Conservation (phyloP, 1,284 basidiomycete species). For the Cutaneotrichosporon sp. region DNA sequence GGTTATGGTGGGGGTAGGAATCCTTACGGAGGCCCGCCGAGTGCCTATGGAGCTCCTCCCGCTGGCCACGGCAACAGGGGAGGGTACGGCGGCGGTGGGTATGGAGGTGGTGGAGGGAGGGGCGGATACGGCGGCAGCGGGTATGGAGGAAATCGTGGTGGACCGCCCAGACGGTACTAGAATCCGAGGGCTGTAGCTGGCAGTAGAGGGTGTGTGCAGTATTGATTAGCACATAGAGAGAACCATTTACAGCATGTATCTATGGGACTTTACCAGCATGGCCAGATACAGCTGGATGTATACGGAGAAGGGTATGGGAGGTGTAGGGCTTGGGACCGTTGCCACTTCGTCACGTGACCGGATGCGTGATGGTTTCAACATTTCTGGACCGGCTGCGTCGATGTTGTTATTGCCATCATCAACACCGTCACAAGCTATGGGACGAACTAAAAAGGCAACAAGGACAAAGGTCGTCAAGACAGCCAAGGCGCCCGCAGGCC, state of each 20-base stretch:
- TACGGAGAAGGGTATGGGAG: no score
- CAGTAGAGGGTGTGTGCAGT: background rate
- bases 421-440: slow-evolving; percentile 12
- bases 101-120: background rate
- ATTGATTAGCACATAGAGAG: background rate
- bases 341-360: slow-evolving; percentile 4
- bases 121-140: background rate
- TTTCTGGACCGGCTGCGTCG: background rate
- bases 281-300: no score
- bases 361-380: background rate
- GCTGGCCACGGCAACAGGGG: background rate
- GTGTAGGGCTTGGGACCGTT: no score
- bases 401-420: background rate
- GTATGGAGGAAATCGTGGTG: background rate
- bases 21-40: slow-evolving; percentile 20
- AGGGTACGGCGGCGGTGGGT: background rate
- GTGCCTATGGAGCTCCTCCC: background rate
- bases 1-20: slow-evolving; percentile 47
- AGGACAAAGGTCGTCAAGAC: slow-evolving; percentile 1
- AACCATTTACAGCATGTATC: background rate
- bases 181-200: no score
- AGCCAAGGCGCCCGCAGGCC: no score
- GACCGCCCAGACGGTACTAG: background rate
- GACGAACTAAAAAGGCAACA: slow-evolving; percentile 15
- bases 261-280: background rate